phyloP scores from a whole-genome alignment of 2,329 filamentous ascomycete genomes.

The Beauveria scarabaeidicola region DNA sequence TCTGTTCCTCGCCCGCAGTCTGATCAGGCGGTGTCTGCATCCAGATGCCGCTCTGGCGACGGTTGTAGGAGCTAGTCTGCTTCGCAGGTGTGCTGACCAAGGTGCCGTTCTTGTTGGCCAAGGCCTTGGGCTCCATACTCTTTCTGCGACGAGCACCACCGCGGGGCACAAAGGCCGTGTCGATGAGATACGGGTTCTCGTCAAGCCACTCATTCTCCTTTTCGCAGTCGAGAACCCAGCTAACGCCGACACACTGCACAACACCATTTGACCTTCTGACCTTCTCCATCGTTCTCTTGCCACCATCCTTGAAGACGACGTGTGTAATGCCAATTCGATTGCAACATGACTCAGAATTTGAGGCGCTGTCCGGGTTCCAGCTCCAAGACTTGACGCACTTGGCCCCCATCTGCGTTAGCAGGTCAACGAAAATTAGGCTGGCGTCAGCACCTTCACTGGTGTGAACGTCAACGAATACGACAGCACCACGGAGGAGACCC shows the following conservation, averaged over 20 bases:
- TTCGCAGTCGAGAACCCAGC: conserved; percentile 82
- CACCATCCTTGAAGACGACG: conserved; percentile 83
- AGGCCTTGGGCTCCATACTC: conserved; percentile 68
- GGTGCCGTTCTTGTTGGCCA: conserved; percentile 61
- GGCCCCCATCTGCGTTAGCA: conserved; percentile 75
- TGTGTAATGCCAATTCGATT: conserved; percentile 71
- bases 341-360: conserved; percentile 27
- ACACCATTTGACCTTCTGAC: conserved; percentile 62
- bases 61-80: conserved; percentile 38
- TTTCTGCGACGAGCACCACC: conserved; percentile 65
- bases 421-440: conserved; percentile 70
- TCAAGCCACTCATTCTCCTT: conserved; percentile 69
- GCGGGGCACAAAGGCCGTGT: conserved; percentile 58
- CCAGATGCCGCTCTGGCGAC: conserved; percentile 48
- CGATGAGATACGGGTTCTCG: conserved; percentile 60
- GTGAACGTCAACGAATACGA: conserved; percentile 77
- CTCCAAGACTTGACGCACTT: conserved; percentile 67
- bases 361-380: conserved; percentile 51
- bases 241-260: conserved; percentile 78
- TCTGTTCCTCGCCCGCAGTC: conserved; percentile 29
- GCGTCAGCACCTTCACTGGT: conserved; percentile 75
- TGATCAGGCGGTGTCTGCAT: conserved; percentile 44
- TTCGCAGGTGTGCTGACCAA: conserved; percentile 39
- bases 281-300: conserved; percentile 71
- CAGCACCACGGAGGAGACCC: conserved; percentile 55